Evolutionary conservation across 257 asterid species (phyloP).

Genomic region (Ilex asprella): DNA sequence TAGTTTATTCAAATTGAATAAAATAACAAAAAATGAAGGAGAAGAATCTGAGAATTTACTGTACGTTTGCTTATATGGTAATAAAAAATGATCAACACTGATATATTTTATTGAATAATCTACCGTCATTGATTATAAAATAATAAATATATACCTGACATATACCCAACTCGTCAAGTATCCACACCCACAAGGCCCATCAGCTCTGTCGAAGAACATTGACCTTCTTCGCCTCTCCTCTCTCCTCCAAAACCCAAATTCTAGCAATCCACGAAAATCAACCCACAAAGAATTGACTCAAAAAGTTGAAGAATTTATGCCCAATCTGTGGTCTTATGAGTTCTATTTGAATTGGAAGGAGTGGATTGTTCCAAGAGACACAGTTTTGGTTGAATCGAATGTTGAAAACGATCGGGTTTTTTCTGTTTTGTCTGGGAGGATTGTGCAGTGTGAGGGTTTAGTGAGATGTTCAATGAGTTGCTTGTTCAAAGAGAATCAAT

Average conservation of each 20-base stretch:
- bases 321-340: slow-evolving; percentile 51
- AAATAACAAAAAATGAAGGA: too few species aligned
- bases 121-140: too few species aligned
- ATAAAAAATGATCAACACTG: too few species aligned
- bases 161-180: slow-evolving; percentile 67
- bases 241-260: slow-evolving; percentile 20
- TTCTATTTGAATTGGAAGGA: slow-evolving; percentile 55
- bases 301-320: slow-evolving; percentile 12
- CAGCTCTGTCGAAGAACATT: slow-evolving; percentile 81
- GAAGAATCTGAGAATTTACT: too few species aligned
- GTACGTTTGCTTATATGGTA: too few species aligned
- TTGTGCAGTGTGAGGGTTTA: slow-evolving; percentile 15
- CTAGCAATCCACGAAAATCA: slow-evolving; percentile 13
- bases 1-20: too few species aligned
- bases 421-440: slow-evolving; percentile 28
- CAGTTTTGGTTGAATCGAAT: slow-evolving; percentile 27
- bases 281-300: not conserved
- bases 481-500: too few species aligned
- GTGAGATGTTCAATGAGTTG: too few species aligned
- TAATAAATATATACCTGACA: too few species aligned
- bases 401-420: slow-evolving; percentile 17
- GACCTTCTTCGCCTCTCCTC: slow-evolving; percentile 76
- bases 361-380: slow-evolving; percentile 62
- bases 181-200: slow-evolving; percentile 29
- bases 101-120: too few species aligned